These are phyloP conservation scores for Seiridium cupressi DNA, from an alignment of 2,329 filamentous ascomycete species.

Conservation along the genomic window DNA sequence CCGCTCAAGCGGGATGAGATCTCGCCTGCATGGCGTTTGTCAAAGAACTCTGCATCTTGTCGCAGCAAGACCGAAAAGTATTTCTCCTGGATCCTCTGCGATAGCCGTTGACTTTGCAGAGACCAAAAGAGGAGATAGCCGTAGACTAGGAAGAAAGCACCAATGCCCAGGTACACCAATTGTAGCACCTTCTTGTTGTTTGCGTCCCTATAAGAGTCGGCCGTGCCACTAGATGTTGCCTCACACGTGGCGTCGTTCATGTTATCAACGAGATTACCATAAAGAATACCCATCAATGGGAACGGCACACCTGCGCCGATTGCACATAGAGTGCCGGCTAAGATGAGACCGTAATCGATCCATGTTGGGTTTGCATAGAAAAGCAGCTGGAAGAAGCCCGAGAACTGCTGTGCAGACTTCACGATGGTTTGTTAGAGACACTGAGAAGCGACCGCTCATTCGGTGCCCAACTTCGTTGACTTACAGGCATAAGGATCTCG, in stretches of 20 bases:
- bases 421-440: background rate
- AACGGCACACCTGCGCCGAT: slow-evolving; percentile 52
- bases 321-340: slow-evolving; percentile 38
- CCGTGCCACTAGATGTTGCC: slow-evolving; percentile 13
- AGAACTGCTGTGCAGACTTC: background rate
- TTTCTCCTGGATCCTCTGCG: slow-evolving; percentile 58
- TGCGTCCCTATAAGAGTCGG: slow-evolving; percentile 31
- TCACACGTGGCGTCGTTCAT: slow-evolving; percentile 46
- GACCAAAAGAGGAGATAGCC: slow-evolving; percentile 63
- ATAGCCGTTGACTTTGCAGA: slow-evolving; percentile 61
- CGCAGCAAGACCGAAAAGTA: slow-evolving; percentile 58
- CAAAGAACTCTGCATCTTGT: slow-evolving; percentile 64
- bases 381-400: slow-evolving; percentile 26
- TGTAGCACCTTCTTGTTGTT: slow-evolving; percentile 59
- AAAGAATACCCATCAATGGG: slow-evolving; percentile 55
- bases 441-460: background rate
- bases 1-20: slow-evolving; percentile 62
- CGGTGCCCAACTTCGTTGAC: background rate
- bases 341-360: slow-evolving; percentile 30
- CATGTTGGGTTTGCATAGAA: slow-evolving; percentile 23
- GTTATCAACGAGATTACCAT: slow-evolving; percentile 51
- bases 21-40: slow-evolving; percentile 60
- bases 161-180: slow-evolving; percentile 63
- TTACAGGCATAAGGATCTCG: background rate
- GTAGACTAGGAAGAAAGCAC: slow-evolving; percentile 63